Base-by-base conservation (phyloP, 2,329 filamentous ascomycete genomes). In the Neoascochyta sp. region DNA sequence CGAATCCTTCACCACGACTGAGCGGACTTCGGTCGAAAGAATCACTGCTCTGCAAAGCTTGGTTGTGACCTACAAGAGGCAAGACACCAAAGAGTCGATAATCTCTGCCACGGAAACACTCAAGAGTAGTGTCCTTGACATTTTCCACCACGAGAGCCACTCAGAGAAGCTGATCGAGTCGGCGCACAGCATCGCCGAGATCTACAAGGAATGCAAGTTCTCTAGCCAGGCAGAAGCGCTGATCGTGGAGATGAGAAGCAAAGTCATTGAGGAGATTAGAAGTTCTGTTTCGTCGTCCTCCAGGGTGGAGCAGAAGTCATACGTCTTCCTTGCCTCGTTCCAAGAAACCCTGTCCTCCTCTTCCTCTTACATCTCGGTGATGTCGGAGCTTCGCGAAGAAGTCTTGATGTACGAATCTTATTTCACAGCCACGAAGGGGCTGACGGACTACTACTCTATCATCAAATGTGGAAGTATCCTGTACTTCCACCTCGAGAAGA, bases 311-410 rank as follows among this genome's bases (percentile, higher is more conserved):
- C 24, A 34, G 10, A 47, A 45, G 17, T 44, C 44, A 7, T 42
- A 48, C 10, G 57, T 64, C 13, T 70, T 69, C 53, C 38, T 70
- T 29, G 67, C 67, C 10, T 61, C 67, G 34, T 57, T 69, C 13
- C 64, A 68, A 43, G 57, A 66, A 14, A 59, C 55, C 1, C 44
- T 68, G 14, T 65, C 55, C 7, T 63, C 66, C 36, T 65, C 65
- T n/a, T 34, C 32, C 3, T 50, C 44, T 7, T 54, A 68, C 37
- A 60, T 66, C 3, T 52, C 60, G 7, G 35, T 69, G 24, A 66
- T 63, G n/a, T 63, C 66, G 1, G 63, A 70, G 45, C 60, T 67
- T 42, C 47, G 60, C 7, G 51, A 43, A 19, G 47, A 59, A 22
- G 52, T 62, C 26, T 29, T 54, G 16, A 32, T 54, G 36, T 52